These are phyloP conservation scores for Pichia sp. DNA, from an alignment of 1,139 yeast species.

Conservation along the genomic window DNA sequence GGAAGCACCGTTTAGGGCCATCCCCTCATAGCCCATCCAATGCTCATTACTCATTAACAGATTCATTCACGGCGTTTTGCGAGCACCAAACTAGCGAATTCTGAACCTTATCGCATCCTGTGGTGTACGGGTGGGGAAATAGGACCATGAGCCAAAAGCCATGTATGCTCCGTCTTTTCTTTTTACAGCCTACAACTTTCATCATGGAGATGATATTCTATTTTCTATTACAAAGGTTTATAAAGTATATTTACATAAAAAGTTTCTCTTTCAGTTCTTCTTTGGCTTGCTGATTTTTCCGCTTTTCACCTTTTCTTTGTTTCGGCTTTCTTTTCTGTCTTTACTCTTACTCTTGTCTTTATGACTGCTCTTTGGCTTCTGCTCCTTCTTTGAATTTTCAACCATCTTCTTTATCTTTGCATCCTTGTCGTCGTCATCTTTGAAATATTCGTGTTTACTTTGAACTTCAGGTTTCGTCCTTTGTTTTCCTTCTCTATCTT, in stretches of 20 bases:
- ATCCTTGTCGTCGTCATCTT: background rate
- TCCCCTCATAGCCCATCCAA: too few species aligned
- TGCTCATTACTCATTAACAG: too few species aligned
- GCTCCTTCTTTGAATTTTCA: background rate
- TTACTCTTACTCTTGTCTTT: background rate
- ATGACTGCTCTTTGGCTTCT: background rate
- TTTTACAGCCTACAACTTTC: too few species aligned
- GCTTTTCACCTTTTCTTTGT: background rate
- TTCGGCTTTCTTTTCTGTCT: background rate
- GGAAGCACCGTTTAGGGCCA: too few species aligned
- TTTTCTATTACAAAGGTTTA: background rate
- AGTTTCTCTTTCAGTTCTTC: background rate
- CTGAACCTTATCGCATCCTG: too few species aligned
- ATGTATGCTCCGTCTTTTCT: too few species aligned
- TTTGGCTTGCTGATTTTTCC: slow-evolving; percentile 1
- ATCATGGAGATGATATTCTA: too few species aligned
- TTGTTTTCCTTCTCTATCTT: slow-evolving; percentile 36
- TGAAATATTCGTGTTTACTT: background rate
- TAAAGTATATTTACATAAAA: background rate
- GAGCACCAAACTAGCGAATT: too few species aligned
- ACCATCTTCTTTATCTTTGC: background rate
- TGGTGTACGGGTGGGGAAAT: too few species aligned
- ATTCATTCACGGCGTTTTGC: too few species aligned
- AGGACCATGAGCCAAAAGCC: too few species aligned
- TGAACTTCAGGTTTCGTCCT: background rate